A percentile compares a stretch with the other conserved stretches of the same genome.
Evolutionary conservation across 805 yeast species (phyloP).

Genomic region (Candida nonsorbophila): DNA sequence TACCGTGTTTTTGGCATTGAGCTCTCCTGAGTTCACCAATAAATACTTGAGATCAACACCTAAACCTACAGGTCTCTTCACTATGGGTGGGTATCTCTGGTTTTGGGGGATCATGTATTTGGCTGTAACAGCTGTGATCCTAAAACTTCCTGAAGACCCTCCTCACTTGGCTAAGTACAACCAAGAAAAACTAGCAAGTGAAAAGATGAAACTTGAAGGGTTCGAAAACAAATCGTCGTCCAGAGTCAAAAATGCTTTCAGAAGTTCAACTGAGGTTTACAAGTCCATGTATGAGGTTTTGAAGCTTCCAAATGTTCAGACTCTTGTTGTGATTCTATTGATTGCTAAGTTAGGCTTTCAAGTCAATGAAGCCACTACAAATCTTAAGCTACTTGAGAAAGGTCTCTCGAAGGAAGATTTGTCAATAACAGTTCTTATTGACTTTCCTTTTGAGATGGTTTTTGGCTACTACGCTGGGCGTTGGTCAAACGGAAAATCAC

Average conservation of each 20-base stretch:
- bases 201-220: constrained; percentile 21
- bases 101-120: constrained; percentile 76
- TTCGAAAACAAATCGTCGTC: constrained; percentile 15
- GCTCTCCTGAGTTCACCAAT: constrained; percentile 89
- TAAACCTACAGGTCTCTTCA: constrained; percentile 55
- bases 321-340: constrained; percentile 68
- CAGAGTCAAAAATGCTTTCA: constrained; percentile 8
- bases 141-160: constrained; percentile 71
- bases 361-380: constrained; percentile 94
- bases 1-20: constrained; percentile 85
- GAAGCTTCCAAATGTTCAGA: constrained; percentile 63
- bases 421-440: constrained; percentile 86
- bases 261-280: constrained; percentile 41
- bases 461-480: constrained; percentile 95
- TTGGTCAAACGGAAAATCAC: constrained; percentile 78
- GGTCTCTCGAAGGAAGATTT: constrained; percentile 92
- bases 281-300: constrained; percentile 63
- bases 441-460: constrained; percentile 91
- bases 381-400: constrained; percentile 80
- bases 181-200: constrained; percentile 21
- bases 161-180: constrained; percentile 34
- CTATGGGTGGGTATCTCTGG: constrained; percentile 68
- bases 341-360: constrained; percentile 89
- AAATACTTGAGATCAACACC: constrained; percentile 68
- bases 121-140: constrained; percentile 47